Percentiles rank a stretch among this genome's conserved stretches.
Evolutionary conservation across 2,329 filamentous ascomycete genomes (phyloP).

Genomic region (Aspergillus carbonarius): DNA sequence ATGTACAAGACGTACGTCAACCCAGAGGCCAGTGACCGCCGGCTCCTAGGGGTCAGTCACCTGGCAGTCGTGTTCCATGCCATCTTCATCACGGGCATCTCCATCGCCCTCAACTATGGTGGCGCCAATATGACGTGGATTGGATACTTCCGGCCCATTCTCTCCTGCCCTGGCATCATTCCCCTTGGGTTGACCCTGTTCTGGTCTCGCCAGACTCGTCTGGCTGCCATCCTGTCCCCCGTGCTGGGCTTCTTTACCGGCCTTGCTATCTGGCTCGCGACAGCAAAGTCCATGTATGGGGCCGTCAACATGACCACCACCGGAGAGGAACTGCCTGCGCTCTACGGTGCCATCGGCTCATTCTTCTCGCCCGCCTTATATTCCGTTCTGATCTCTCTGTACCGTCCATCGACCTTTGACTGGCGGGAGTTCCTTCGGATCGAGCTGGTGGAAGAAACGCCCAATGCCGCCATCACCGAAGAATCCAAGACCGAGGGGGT

Average conservation of each 20-base stretch:
- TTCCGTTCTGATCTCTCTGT: constrained; percentile 47
- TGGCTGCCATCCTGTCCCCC: constrained; percentile 42
- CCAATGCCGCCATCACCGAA: constrained; percentile 2
- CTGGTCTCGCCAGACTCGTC: constrained; percentile 48
- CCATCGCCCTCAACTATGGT: constrained; percentile 50
- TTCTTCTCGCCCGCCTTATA: constrained; percentile 50
- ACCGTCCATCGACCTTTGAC: constrained; percentile 42
- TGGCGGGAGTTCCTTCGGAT: constrained; percentile 50
- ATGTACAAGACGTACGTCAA: constrained; percentile 54
- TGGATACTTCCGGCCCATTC: constrained; percentile 43
- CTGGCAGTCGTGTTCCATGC: constrained; percentile 50
- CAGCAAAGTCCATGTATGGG: constrained; percentile 42
- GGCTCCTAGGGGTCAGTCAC: constrained; percentile 48
- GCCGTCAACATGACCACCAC: constrained; percentile 44
- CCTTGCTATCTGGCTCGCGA: constrained; percentile 47
- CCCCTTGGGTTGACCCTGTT: constrained; percentile 47
- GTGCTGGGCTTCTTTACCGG: constrained; percentile 46
- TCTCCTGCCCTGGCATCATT: constrained; percentile 47
- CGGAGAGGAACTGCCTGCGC: constrained; percentile 40
- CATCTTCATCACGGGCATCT: constrained; percentile 50
- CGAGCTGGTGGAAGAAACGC: constrained; percentile 44
- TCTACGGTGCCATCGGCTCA: constrained; percentile 48
- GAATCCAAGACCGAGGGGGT: not conserved
- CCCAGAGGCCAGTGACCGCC: constrained; percentile 44
- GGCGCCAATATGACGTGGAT: constrained; percentile 52